A percentile compares a stretch with the other conserved stretches of the same genome.
Evolutionary conservation across 2,329 filamentous ascomycete genomes (phyloP).

Genomic region (Botrytis paeoniae): DNA sequence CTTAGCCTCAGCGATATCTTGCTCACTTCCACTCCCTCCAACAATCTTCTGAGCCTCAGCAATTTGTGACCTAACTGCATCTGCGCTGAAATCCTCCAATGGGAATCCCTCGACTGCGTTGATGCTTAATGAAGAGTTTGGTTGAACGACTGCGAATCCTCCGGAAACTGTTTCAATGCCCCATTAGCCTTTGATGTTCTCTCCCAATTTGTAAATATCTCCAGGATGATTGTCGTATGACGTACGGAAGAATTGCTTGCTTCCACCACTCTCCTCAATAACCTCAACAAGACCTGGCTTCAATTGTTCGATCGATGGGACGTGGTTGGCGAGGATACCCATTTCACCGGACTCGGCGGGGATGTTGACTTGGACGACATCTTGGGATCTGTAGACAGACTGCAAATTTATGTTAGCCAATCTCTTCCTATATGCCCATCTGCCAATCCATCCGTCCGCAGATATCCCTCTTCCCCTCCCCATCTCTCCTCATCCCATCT

Average conservation of each 20-base stretch:
- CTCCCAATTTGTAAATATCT: not conserved
- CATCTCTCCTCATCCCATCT: not conserved
- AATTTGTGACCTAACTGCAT: constrained; percentile 85
- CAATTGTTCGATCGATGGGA: constrained; percentile 97
- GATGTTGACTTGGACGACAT: constrained; percentile 94
- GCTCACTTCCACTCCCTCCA: constrained; percentile 85
- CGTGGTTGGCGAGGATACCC: constrained; percentile 99
- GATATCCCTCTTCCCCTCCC: not conserved
- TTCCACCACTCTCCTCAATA: constrained; percentile 82
- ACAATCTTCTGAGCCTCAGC: constrained; percentile 94
- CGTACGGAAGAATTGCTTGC: constrained; percentile 99
- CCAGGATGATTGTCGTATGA: constrained; percentile 33
- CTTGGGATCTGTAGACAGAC: constrained; percentile 67
- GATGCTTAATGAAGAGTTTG: constrained; percentile 92
- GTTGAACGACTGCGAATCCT: constrained; percentile 95
- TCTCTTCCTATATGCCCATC: not conserved
- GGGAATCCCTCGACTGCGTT: constrained; percentile 96
- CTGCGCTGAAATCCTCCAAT: constrained; percentile 92
- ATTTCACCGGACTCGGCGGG: constrained; percentile 97
- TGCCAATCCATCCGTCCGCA: constrained; percentile 2
- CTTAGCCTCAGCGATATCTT: constrained; percentile 98
- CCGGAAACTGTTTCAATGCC: constrained; percentile 71
- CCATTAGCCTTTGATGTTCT: not conserved
- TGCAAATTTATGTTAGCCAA: constrained; percentile 45
- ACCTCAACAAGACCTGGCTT: constrained; percentile 95